Evolutionary conservation across 768 basidiomycete species (phyloP).

Genomic region (Cystobasidium tubakii): DNA sequence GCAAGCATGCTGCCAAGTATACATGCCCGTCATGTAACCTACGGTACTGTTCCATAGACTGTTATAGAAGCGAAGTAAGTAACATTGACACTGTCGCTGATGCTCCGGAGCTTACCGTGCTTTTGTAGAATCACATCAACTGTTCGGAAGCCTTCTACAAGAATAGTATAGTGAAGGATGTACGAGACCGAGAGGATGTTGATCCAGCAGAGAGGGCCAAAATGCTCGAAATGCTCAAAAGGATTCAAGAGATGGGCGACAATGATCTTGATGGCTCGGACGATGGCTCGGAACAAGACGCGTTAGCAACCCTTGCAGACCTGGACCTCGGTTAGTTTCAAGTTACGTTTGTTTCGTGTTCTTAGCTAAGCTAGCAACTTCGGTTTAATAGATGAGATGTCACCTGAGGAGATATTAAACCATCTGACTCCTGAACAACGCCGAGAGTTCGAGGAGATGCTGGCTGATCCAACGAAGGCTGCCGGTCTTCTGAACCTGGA

Average conservation of each 20-base stretch:
- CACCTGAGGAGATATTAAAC: constrained; percentile 39
- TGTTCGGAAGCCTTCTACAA: constrained; percentile 42
- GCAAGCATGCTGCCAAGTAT: constrained; percentile 39
- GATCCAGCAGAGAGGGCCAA: constrained; percentile 30
- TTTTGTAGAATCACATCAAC: constrained; percentile 25
- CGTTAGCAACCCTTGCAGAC: constrained; percentile 27
- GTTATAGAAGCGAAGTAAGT: constrained; percentile 39
- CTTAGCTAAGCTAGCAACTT: not conserved
- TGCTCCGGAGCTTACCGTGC: not conserved
- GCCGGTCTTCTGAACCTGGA: constrained; percentile 5
- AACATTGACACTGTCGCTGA: not conserved
- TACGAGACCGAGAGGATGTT: constrained; percentile 28
- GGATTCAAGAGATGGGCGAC: constrained; percentile 41
- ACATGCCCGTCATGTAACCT: constrained; percentile 46
- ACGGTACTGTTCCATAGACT: constrained; percentile 44
- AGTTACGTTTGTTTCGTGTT: not conserved
- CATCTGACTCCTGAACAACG: constrained; percentile 39
- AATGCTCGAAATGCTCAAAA: constrained; percentile 42
- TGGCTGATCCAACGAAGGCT: constrained; percentile 16
- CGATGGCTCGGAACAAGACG: constrained; percentile 35
- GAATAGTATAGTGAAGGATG: constrained; percentile 38
- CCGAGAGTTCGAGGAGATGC: constrained; percentile 1
- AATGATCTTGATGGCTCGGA: constrained; percentile 32
- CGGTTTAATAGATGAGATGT: constrained; percentile 33
- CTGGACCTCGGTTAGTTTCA: constrained; percentile 39